Evolutionary conservation across 2,329 filamentous ascomycete genomes (phyloP), one percentile per base, ranked within the genome.

Genomic region (Fusarium compactum): DNA sequence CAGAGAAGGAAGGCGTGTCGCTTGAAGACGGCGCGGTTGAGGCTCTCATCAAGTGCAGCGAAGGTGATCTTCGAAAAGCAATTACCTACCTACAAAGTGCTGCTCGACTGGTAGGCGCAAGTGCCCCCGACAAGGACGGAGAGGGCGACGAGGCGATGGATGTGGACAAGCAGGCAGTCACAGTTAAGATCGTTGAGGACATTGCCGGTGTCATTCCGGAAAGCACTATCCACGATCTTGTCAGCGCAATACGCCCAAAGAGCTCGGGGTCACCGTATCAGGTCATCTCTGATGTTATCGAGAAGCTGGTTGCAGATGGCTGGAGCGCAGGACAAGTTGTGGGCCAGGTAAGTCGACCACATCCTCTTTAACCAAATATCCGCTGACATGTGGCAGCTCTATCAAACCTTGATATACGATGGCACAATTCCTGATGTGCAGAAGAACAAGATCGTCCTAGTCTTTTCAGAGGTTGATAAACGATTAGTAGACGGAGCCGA

Each of bases 1-100:
- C 96, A 1, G 82, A 85, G 56, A 85, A 90, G 46, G 96, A 99
- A 80, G 89, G 89, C 2, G 91, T 99, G 8, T 82, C 80, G 43
- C 81, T 98, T 32, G 93, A 94, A 66, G 85, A 91, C 12, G 95
- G 94, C 1, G 95, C 94, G 1, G 83, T 96, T 20, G 92, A 97
- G 72, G 91, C 93, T 32, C 83, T 99, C 63, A 94, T 99, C 70
- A 87, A 88, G 67, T 97, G 94, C 73, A 94, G 93, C 59, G 96
- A 99, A 76, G 96, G 97, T 43, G 97, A 99, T 85, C 80, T 99
- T 81, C 86, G 97, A 80, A 97, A 97, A 79, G 95, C 96, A 2
- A 98, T 99, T 75, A 99, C 96, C 0, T 98, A 93, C 76, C 79
- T 99, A 77, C 96, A 99, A 82, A 97, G 93, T 78, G 95, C 95